Conservation (phyloP, 768 basidiomycete species). For the Rhodosporidiobolus sp. region DNA sequence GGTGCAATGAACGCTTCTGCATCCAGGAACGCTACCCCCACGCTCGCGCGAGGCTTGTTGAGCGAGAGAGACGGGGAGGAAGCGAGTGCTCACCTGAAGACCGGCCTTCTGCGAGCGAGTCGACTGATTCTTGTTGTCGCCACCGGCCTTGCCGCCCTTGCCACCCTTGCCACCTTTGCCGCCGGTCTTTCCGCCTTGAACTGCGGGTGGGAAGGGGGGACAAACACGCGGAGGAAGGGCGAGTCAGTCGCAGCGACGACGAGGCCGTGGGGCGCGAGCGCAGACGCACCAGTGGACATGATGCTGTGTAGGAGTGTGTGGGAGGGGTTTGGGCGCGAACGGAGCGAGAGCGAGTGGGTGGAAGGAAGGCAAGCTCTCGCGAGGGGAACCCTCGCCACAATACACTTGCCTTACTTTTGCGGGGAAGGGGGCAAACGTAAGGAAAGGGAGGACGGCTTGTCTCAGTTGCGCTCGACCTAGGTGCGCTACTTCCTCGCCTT, state of each 20-base stretch:
- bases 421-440: too few species aligned
- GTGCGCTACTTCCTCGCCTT: neutral
- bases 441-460: too few species aligned
- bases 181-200: constrained; percentile 37
- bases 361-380: neutral
- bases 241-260: neutral
- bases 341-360: neutral
- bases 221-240: neutral
- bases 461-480: too few species aligned
- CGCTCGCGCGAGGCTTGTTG: neutral
- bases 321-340: neutral
- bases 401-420: too few species aligned
- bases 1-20: fast-evolving
- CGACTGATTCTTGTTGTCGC: constrained; percentile 49
- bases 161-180: constrained; percentile 50
- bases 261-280: neutral
- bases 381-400: too few species aligned
- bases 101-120: constrained; percentile 76
- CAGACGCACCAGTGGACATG: constrained; percentile 7
- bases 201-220: neutral
- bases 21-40: neutral
- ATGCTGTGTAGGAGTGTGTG: neutral
- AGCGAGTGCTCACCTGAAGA: constrained; percentile 62
- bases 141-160: constrained; percentile 49
- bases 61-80: constrained; percentile 10